Conservation (phyloP, 352 stramenopile species). For the Phytopythium sindhum region DNA sequence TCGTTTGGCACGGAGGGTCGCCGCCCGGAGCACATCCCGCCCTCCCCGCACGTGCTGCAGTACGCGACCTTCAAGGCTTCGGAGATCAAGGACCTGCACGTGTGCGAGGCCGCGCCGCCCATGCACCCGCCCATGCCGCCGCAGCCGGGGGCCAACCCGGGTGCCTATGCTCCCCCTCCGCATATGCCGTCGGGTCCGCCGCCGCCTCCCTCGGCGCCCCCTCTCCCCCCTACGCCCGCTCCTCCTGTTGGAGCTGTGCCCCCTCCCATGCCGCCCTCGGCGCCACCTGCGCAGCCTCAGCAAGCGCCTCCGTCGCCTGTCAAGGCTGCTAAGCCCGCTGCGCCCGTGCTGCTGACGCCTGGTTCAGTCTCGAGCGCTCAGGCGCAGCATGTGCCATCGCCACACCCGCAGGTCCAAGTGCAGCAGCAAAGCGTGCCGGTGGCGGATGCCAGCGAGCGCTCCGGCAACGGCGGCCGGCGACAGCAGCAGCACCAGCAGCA, state of each 20-base stretch:
- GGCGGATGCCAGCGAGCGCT: background rate
- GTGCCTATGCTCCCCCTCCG: slow-evolving; percentile 14
- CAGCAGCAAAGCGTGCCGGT: background rate
- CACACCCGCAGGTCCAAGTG: slow-evolving; percentile 7
- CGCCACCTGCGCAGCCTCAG: background rate
- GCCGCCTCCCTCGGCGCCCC: slow-evolving; percentile 12
- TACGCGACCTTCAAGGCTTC: slow-evolving; percentile 81
- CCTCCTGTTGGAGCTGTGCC: background rate
- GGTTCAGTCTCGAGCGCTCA: slow-evolving; percentile 44
- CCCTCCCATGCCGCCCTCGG: background rate
- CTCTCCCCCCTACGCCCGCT: background rate
- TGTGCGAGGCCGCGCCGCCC: slow-evolving; percentile 66
- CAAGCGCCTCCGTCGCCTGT: background rate
- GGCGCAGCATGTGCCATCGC: slow-evolving; percentile 14
- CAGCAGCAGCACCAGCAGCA: slow-evolving; percentile 14
- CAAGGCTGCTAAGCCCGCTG: slow-evolving; percentile 15
- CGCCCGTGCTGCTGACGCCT: slow-evolving; percentile 49
- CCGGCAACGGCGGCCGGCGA: background rate
- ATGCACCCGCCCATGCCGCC: slow-evolving; percentile 12
- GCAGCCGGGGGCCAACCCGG: slow-evolving; percentile 10
- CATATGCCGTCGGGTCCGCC: slow-evolving; percentile 19
- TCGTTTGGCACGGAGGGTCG: slow-evolving; percentile 83
- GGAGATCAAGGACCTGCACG: slow-evolving; percentile 85
- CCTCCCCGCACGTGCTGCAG: slow-evolving; percentile 70
- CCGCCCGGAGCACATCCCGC: slow-evolving; percentile 65